Evolutionary conservation across 768 basidiomycete genomes (phyloP).

Genomic region (Saitozyma sp.): DNA sequence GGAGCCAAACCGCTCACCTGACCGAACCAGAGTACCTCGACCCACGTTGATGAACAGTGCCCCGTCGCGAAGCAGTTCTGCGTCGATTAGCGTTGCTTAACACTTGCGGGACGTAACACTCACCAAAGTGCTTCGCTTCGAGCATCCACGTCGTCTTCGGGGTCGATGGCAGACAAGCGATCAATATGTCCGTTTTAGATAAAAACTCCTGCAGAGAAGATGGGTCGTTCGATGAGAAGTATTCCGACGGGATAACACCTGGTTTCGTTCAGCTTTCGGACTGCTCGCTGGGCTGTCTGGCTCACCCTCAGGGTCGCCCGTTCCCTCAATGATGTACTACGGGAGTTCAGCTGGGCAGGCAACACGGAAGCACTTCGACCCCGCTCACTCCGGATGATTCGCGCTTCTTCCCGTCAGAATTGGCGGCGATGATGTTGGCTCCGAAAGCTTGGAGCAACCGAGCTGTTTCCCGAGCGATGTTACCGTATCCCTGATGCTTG

Average conservation of each 20-base stretch:
- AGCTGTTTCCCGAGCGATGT: slow-evolving; percentile 49
- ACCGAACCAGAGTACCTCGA: slow-evolving; percentile 48
- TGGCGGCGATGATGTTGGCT: slow-evolving; percentile 48
- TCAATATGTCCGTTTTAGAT: slow-evolving; percentile 38
- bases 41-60: slow-evolving; percentile 53
- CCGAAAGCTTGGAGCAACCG: slow-evolving; percentile 45
- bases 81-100: no score
- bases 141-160: slow-evolving; percentile 35
- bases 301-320: slow-evolving; percentile 12
- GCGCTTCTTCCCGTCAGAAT: slow-evolving; percentile 44
- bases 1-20: slow-evolving; percentile 25
- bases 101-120: slow-evolving; percentile 29
- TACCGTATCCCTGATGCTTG: slow-evolving; percentile 41
- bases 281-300: slow-evolving; percentile 48
- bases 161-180: slow-evolving; percentile 47
- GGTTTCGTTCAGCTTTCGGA: slow-evolving; percentile 20
- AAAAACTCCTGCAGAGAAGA: slow-evolving; percentile 40
- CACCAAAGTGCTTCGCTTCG: slow-evolving; percentile 35
- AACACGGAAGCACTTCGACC: background rate
- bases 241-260: slow-evolving; percentile 41
- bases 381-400: slow-evolving; percentile 37
- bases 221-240: slow-evolving; percentile 37
- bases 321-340: no score
- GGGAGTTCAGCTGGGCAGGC: no score
- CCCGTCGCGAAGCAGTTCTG: slow-evolving; percentile 37